Conservation (phyloP, 352 stramenopile species). For the Pythium coloratum region DNA sequence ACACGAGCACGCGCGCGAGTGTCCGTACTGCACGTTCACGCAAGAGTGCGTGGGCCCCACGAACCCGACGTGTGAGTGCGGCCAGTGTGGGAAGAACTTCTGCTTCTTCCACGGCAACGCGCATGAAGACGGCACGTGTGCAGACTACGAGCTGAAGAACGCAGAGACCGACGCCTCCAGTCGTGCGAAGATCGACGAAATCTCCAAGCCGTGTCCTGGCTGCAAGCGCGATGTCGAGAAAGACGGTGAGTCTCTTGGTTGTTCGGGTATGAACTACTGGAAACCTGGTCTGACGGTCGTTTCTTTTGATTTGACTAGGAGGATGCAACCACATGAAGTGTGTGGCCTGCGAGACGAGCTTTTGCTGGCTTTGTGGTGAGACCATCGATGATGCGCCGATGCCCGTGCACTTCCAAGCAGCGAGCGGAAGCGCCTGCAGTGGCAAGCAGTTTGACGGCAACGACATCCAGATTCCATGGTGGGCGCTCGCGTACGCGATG, state of each 20-base stretch:
- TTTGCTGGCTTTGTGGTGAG: slow-evolving; percentile 25
- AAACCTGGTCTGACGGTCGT: too few species aligned
- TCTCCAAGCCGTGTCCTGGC: slow-evolving; percentile 17
- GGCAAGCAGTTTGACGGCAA: slow-evolving; percentile 22
- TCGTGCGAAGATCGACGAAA: slow-evolving; percentile 3
- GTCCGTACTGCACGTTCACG: slow-evolving; percentile 14
- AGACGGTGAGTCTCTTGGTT: slow-evolving; percentile 5
- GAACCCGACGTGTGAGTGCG: slow-evolving; percentile 3
- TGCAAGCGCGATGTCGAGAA: slow-evolving; percentile 21
- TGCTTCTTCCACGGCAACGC: slow-evolving; percentile 24
- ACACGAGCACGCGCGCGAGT: slow-evolving; percentile 10
- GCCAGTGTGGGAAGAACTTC: slow-evolving; percentile 3
- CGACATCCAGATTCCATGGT: not conserved
- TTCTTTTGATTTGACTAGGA: not conserved
- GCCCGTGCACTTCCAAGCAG: slow-evolving; percentile 11
- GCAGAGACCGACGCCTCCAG: slow-evolving; percentile 1
- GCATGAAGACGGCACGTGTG: slow-evolving; percentile 10
- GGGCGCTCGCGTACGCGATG: too few species aligned
- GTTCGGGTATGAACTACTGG: not conserved
- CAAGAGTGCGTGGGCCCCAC: slow-evolving; percentile 8
- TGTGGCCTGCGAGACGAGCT: slow-evolving; percentile 17
- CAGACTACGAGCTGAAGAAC: slow-evolving; percentile 14
- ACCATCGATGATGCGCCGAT: slow-evolving; percentile 11
- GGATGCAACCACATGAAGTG: slow-evolving; percentile 30
- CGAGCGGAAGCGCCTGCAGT: slow-evolving; percentile 8